Evolutionary conservation across 176 grass and related monocot genomes (phyloP).

Genomic region (Typha latifolia): DNA sequence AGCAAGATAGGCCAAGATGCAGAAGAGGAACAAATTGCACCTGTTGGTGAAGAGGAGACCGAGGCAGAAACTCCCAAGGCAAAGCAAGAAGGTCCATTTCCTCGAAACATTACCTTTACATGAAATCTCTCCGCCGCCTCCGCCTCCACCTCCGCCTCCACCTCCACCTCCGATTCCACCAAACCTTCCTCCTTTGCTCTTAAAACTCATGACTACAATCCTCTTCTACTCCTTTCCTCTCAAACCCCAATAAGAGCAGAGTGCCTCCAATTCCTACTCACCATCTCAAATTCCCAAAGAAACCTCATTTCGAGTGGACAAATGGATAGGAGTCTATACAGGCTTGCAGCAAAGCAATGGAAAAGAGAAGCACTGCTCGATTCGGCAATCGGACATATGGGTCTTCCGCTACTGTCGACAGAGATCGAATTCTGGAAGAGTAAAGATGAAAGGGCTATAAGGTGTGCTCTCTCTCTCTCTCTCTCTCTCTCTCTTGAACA

Average conservation of each 20-base stretch:
- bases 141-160: not conserved
- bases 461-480: not conserved
- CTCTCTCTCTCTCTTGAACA: not conserved
- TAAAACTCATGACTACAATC: not conserved
- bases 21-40: conserved; percentile 23
- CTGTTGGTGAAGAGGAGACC: conserved; percentile 84
- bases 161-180: not conserved
- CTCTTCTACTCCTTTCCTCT: not conserved
- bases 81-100: conserved; percentile 68
- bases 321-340: too few relatives aligned
- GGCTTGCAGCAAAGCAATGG: not conserved
- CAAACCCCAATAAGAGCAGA: not conserved
- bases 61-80: conserved; percentile 78
- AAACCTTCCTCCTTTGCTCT: conserved; percentile 7
- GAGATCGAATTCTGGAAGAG: not conserved
- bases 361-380: not conserved
- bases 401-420: not conserved
- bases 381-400: not conserved
- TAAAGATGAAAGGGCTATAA: not conserved
- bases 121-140: conserved; percentile 17
- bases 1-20: not conserved
- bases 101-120: conserved; percentile 31
- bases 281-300: not conserved
- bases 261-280: not conserved
- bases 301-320: not conserved